Conservation (phyloP, 306 rosid species). For the Pterocarpus macrocarpus region DNA sequence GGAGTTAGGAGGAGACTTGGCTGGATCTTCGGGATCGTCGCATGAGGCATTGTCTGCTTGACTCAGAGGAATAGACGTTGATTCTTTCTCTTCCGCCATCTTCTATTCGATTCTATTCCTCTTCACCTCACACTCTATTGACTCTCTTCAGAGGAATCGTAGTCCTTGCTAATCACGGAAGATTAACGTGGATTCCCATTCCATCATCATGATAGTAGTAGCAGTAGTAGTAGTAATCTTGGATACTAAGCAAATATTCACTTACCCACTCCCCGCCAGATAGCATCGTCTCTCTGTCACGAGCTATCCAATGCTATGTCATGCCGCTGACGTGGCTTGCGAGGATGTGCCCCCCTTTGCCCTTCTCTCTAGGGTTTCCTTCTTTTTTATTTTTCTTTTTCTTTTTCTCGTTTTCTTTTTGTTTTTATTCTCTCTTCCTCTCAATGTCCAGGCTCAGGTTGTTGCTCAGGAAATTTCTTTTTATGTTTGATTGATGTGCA, state of each 20-base stretch:
- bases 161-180: too few species aligned
- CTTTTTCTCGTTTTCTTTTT: neutral
- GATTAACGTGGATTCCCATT: neutral
- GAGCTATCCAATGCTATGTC: neutral
- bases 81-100: conserved; percentile 88
- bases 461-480: neutral
- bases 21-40: conserved; percentile 90
- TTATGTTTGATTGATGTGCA: too few species aligned
- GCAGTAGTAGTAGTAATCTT: neutral
- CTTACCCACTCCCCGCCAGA: neutral
- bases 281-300: neutral
- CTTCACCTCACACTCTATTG: too few species aligned
- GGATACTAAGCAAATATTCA: conserved; percentile 32
- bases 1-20: conserved; percentile 76
- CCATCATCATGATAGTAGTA: too few species aligned
- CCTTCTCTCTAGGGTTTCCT: neutral
- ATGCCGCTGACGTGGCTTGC: conserved; percentile 35
- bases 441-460: neutral
- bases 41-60: conserved; percentile 71
- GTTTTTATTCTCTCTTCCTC: neutral
- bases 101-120: neutral
- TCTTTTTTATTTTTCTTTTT: neutral
- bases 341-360: neutral
- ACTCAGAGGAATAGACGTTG: conserved; percentile 86
- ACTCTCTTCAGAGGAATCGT: too few species aligned